Conservation (phyloP, 805 yeast genomes). For the Saccharomycopsis capsularis region DNA sequence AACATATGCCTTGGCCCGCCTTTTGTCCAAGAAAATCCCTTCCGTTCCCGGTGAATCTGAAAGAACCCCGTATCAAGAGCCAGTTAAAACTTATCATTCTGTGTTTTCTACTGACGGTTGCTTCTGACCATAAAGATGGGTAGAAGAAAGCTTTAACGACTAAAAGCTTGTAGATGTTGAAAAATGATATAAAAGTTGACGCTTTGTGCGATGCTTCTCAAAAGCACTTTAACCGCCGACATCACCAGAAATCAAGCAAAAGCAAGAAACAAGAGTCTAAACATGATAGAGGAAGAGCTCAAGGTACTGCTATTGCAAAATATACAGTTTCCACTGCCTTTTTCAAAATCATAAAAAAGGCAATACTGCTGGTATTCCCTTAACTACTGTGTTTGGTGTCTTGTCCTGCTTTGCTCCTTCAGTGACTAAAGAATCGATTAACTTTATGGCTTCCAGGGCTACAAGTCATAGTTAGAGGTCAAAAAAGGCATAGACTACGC, state of each 20-base stretch:
- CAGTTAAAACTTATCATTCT: conserved; percentile 31
- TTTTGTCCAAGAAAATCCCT: conserved; percentile 30
- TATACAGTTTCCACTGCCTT: conserved; percentile 37
- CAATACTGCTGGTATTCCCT: conserved; percentile 34
- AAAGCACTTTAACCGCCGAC: conserved; percentile 28
- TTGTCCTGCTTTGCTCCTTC: conserved; percentile 48
- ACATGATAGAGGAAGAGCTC: conserved; percentile 34
- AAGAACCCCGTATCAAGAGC: conserved; percentile 39
- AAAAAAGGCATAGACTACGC: conserved; percentile 52
- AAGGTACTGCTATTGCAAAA: conserved; percentile 31
- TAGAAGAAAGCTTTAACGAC: conserved; percentile 65
- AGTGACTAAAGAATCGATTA: conserved; percentile 46
- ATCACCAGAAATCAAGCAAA: conserved; percentile 29
- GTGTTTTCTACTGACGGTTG: conserved; percentile 60
- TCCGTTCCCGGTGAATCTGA: conserved; percentile 33
- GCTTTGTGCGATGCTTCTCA: conserved; percentile 34
- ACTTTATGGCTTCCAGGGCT: conserved; percentile 42
- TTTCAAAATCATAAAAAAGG: conserved; percentile 42
- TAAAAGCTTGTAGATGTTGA: conserved; percentile 48
- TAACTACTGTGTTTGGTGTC: conserved; percentile 40
- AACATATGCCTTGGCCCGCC: conserved; percentile 15
- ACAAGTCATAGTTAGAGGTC: conserved; percentile 30
- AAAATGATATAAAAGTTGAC: conserved; percentile 37
- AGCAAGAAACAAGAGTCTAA: conserved; percentile 29
- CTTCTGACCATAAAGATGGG: conserved; percentile 56